A percentile compares a stretch with the other conserved stretches of the same genome.
Conservation (phyloP, 164 flowering plant species). For the Taxillus chinensis region DNA sequence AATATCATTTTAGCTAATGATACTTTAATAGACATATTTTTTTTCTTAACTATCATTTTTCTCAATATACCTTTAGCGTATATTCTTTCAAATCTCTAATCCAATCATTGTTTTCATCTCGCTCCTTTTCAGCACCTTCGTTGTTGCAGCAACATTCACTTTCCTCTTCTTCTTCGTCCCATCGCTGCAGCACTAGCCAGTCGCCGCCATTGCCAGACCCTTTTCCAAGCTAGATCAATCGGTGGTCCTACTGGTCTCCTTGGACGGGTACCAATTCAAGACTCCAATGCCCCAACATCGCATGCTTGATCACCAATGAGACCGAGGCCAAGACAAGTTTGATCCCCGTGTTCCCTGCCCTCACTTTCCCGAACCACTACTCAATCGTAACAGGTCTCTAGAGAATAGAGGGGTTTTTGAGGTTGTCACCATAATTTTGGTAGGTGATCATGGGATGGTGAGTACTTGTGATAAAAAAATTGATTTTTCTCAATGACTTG, state of each 20-base stretch:
- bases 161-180: slow-evolving; percentile 40
- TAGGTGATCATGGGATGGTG: slow-evolving; percentile 99
- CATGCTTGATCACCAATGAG: slow-evolving; percentile 57
- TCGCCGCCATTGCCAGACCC: slow-evolving; percentile 20
- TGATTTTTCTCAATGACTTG: slow-evolving; percentile 70
- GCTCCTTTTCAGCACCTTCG: slow-evolving; percentile 31
- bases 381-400: slow-evolving; percentile 83
- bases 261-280: slow-evolving; percentile 72
- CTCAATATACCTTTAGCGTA: no score
- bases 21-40: no score
- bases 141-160: slow-evolving; percentile 44
- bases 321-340: slow-evolving; percentile 81
- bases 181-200: slow-evolving; percentile 5
- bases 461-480: slow-evolving; percentile 81
- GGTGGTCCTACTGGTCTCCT: slow-evolving; percentile 45
- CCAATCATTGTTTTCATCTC: slow-evolving; percentile 27
- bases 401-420: slow-evolving; percentile 77
- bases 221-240: slow-evolving; percentile 37
- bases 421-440: slow-evolving; percentile 72
- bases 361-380: slow-evolving; percentile 93
- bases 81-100: no score
- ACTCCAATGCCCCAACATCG: slow-evolving; percentile 45
- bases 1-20: no score
- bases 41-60: no score
- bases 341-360: slow-evolving; percentile 88